Percentiles rank a stretch among this genome's conserved stretches.
Conservation (phyloP, 192 early-diverging fungal genomes). For the Anaeromyces robustus region DNA sequence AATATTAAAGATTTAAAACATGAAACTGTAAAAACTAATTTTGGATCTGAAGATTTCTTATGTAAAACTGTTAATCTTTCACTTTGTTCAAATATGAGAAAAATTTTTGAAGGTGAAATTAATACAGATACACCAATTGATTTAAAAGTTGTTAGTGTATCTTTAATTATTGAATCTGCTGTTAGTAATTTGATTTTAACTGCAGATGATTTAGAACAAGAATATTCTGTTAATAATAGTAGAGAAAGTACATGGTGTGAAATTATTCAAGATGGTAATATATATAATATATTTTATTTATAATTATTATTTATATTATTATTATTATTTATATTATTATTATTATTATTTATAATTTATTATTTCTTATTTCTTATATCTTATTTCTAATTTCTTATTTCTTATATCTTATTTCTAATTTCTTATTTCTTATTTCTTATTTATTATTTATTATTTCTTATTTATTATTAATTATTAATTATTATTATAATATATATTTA, state of each 20-base stretch:
- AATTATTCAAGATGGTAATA: neutral
- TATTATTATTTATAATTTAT: too few relatives aligned
- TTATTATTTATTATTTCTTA: too few relatives aligned
- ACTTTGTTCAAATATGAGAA: neutral
- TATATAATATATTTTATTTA: neutral
- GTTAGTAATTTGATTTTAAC: neutral
- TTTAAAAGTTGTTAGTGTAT: neutral
- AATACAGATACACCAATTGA: neutral
- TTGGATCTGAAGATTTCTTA: neutral
- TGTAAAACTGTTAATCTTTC: neutral
- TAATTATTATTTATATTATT: too few relatives aligned
- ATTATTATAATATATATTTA: too few relatives aligned
- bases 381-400: too few relatives aligned
- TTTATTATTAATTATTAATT: too few relatives aligned
- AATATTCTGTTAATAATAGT: neutral
- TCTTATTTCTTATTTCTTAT: too few relatives aligned
- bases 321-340: too few relatives aligned
- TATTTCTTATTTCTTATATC: too few relatives aligned
- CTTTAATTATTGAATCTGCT: neutral
- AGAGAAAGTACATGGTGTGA: neutral
- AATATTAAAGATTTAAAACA: neutral
- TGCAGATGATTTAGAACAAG: neutral
- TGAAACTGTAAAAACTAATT: neutral
- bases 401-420: too few relatives aligned
- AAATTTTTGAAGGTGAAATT: neutral